Base-by-base conservation (phyloP, 345 rosid genomes). In the Brassica cretica region DNA sequence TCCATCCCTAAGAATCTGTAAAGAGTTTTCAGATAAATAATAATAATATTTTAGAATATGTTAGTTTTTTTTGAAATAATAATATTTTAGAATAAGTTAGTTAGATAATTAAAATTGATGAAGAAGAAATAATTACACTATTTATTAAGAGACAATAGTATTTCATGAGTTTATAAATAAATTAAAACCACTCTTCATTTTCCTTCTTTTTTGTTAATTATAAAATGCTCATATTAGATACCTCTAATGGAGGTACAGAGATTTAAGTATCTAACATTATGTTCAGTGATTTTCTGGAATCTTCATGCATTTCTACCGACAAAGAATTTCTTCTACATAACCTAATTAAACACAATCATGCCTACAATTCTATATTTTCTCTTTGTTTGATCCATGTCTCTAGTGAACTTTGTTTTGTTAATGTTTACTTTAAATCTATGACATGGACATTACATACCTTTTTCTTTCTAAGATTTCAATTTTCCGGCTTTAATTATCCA, bases 361-460 rank as follows among this genome's bases (percentile, higher is more conserved):
- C 55, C 55, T 72, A 24, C 68, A 66, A 5, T n/a, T 35, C 15
- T 63, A 35, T 53, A 32, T 21, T 27, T 24, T 73, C 6, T 63
- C 44, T 53, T 66, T 51, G 18, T 62, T 69, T 74, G 30, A 69
- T 80, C 75, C 76, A 74, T 69, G 68, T 64, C 70, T 64, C 68
- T 44, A 37, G 53, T 70, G 76, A 74, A 56, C 49, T 69, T 70
- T 68, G 7, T 73, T 56, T 73, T 68, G 66, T 51, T 79, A 79
- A 79, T 68, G 66, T 73, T 49, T 68, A 73, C 78, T 68, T 79
- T 51, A 61, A 61, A 73, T 61, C 49, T 53, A 1, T 68, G 82
- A 79, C 78, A 62, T 18, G 39, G 82, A 79, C 82, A 62, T 68
- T 39, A 62, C 70, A 53, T 79, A 35, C 49, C 78, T 41, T 80